These are phyloP conservation scores for Candida andamanensis DNA, from an alignment of 805 yeast species.

Conservation along the genomic window DNA sequence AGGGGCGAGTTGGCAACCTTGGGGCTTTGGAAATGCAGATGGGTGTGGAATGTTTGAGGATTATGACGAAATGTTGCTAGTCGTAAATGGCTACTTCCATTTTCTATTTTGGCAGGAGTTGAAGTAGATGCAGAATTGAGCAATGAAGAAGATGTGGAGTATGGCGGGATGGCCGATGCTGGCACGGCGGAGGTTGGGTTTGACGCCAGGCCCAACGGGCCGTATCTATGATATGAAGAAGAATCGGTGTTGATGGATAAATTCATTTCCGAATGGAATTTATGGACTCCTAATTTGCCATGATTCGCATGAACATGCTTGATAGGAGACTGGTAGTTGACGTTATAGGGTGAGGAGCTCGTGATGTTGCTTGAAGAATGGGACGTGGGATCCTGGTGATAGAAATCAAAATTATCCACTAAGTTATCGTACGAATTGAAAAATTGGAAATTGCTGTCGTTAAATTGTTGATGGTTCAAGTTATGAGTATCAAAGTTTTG, in stretches of 20 bases:
- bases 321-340: conserved; percentile 1
- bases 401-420: conserved; percentile 1
- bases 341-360: neutral
- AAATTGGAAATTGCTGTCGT: neutral
- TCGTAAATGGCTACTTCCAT: neutral
- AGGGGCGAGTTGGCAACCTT: neutral
- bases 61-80: conserved; percentile 6
- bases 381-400: neutral
- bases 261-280: conserved; percentile 4
- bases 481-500: conserved; percentile 10
- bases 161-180: neutral
- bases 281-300: conserved; percentile 1
- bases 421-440: conserved; percentile 6
- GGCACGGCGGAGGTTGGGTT: conserved; percentile 1
- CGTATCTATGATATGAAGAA: too few relatives aligned
- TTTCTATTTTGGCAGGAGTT: conserved; percentile 2
- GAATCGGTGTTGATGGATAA: conserved; percentile 3
- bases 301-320: neutral
- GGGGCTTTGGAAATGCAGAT: neutral
- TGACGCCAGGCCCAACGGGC: too few relatives aligned
- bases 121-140: neutral
- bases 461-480: conserved; percentile 6
- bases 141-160: conserved; percentile 3
- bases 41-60: conserved; percentile 1
- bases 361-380: neutral